Percentiles rank a stretch among this genome's conserved stretches.
Evolutionary conservation across 148 eudicot species (phyloP).

Genomic region (Camellia lanceoleosa): DNA sequence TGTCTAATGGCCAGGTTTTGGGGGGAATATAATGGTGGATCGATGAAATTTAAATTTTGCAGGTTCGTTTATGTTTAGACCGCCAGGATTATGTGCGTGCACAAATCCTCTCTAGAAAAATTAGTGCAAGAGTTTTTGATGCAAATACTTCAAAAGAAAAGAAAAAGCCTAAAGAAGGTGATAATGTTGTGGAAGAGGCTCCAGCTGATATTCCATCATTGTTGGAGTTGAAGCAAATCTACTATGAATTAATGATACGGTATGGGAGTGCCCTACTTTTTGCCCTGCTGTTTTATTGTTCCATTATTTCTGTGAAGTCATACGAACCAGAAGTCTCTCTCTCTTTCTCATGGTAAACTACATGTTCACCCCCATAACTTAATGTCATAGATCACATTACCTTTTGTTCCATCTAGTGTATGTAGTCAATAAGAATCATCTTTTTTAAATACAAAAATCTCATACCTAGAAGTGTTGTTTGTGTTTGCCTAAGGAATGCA

Average conservation of each 20-base stretch:
- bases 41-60: slow-evolving; percentile 8
- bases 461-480: background rate
- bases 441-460: background rate
- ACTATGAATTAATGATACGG: slow-evolving; percentile 81
- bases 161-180: slow-evolving; percentile 87
- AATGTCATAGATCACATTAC: background rate
- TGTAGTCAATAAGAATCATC: background rate
- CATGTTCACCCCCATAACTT: background rate
- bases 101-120: slow-evolving; percentile 88
- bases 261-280: slow-evolving; percentile 21
- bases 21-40: slow-evolving; percentile 4
- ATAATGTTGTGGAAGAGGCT: slow-evolving; percentile 71
- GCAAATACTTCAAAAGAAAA: slow-evolving; percentile 74
- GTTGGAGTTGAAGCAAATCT: slow-evolving; percentile 67
- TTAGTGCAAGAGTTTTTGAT: slow-evolving; percentile 90
- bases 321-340: background rate
- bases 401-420: background rate
- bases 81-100: slow-evolving; percentile 89
- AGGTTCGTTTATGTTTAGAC: slow-evolving; percentile 94
- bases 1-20: background rate
- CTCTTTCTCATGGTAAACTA: background rate
- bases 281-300: background rate
- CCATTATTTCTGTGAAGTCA: background rate
- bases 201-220: slow-evolving; percentile 77
- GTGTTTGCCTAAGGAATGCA: background rate